These are phyloP conservation scores for Hyphodiscus hymeniophilus DNA, from an alignment of 495 filamentous ascomycete species.

Conservation along the genomic window DNA sequence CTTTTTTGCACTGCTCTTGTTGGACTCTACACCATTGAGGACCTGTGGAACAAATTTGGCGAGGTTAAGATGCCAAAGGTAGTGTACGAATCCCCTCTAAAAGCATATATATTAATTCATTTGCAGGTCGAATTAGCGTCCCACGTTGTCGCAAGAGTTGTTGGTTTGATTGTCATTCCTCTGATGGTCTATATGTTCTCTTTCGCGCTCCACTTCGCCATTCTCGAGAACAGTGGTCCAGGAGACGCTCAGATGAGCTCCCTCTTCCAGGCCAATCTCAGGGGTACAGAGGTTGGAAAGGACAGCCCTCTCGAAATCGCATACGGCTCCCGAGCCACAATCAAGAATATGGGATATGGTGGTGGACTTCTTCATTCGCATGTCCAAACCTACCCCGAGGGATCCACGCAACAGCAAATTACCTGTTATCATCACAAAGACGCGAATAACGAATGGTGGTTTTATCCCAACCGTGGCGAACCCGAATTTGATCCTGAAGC, in stretches of 20 bases:
- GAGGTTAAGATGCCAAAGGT: slow-evolving; percentile 84
- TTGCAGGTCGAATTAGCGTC: slow-evolving; percentile 57
- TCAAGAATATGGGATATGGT: slow-evolving; percentile 99
- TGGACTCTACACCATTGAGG: slow-evolving; percentile 91
- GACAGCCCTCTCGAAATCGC: slow-evolving; percentile 91
- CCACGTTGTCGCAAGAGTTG: slow-evolving; percentile 71
- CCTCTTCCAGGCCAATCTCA: slow-evolving; percentile 93
- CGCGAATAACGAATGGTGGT: slow-evolving; percentile 99
- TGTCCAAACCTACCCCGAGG: slow-evolving; percentile 93
- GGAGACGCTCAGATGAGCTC: slow-evolving; percentile 99
- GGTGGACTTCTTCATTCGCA: slow-evolving; percentile 97
- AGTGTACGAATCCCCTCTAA: background rate
- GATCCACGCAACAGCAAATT: slow-evolving; percentile 89
- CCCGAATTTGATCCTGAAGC: slow-evolving; percentile 62
- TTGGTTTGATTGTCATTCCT: slow-evolving; percentile 83
- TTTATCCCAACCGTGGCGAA: slow-evolving; percentile 81
- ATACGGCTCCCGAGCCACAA: slow-evolving; percentile 77
- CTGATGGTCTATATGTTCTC: slow-evolving; percentile 86
- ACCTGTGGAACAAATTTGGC: slow-evolving; percentile 97
- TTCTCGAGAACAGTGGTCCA: slow-evolving; percentile 88
- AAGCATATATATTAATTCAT: background rate
- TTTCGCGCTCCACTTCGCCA: slow-evolving; percentile 87
- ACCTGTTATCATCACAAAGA: slow-evolving; percentile 99
- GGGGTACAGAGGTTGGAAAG: slow-evolving; percentile 85
- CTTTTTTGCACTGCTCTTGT: slow-evolving; percentile 91